These are phyloP conservation scores for Saprolegnia parasitica DNA, from an alignment of 352 stramenopile species.

Conservation along the genomic window DNA sequence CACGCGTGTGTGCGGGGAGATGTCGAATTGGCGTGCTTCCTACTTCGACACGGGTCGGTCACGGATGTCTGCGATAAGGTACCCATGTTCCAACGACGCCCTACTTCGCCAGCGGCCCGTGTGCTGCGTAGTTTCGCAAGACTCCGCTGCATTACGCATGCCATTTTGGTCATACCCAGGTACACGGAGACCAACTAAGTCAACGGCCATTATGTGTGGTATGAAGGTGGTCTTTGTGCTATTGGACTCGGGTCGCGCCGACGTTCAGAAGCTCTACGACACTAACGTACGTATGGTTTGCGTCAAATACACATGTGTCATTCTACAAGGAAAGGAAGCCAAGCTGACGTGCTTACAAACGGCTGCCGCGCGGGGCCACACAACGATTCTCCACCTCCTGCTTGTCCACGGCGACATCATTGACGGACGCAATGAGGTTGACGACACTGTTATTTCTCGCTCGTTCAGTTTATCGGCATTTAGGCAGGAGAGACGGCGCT, in stretches of 20 bases:
- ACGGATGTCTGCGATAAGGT: slow-evolving; percentile 6
- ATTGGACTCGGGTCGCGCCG: neutral
- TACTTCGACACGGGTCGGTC: slow-evolving; percentile 16
- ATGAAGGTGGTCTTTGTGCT: slow-evolving; percentile 20
- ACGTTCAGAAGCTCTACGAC: slow-evolving; percentile 22
- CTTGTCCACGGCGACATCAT: slow-evolving; percentile 23
- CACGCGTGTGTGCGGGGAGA: neutral
- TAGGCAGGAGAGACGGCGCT: slow-evolving; percentile 23
- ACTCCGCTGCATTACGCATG: slow-evolving; percentile 21
- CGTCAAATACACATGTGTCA: neutral
- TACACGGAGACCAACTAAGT: neutral
- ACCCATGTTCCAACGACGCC: neutral
- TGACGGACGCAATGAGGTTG: slow-evolving; percentile 16
- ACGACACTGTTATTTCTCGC: neutral
- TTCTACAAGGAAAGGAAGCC: slow-evolving; percentile 5
- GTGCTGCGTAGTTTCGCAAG: slow-evolving; percentile 11
- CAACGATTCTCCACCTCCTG: slow-evolving; percentile 14
- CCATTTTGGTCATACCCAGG: slow-evolving; percentile 18
- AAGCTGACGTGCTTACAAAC: slow-evolving; percentile 28
- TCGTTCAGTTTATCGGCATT: neutral
- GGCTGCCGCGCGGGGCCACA: slow-evolving; percentile 2
- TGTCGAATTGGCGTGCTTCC: slow-evolving; percentile 26
- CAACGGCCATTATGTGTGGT: too few species aligned
- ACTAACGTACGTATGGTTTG: slow-evolving; percentile 5
- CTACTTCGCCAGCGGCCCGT: neutral